Base-by-base conservation (phyloP, 768 basidiomycete genomes). In the Dictyophora rubrovolvata region DNA sequence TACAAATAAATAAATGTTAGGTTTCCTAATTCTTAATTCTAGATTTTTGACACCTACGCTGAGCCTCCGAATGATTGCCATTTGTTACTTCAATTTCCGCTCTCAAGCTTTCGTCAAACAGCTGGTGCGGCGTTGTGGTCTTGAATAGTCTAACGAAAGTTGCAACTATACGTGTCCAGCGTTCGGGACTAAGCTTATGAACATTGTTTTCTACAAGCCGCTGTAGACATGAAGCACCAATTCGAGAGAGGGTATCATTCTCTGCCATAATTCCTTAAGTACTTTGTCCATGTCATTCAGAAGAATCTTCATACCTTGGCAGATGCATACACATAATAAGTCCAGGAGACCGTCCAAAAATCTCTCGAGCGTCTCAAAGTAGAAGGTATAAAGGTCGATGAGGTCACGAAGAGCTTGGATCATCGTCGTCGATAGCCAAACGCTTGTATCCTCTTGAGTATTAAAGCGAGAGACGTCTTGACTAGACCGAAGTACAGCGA, bases 391-490 rank as follows among this genome's bases (percentile, higher is more conserved):
- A 20, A 99, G 80, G 68, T 95, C 92, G 60, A 99, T 89, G 62
- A 98, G 78, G 71, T 97, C 89, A 49, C 96, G 84, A 50, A 99
- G 79, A 0, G 96, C 96, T 68, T 97, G 93, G 53, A 98, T 96
- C 89, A 99, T 93, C 1, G 96, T 99, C 14, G 96, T 96, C 22
- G 93, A 97, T 50, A 99, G 72, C 96, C 96, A 99, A 23, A 99
- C 93, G 65, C 93, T 96, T 93, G 98, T 95, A 65, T 98, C 96
- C 68, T 98, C 96, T 66, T 96, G 93, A 5, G 93, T 94, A 69
- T 79, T 89, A 75, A 97, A 98, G 18, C 95, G 81, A 12, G 92
- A 88, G 37, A 95, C 70, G 69, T 96, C 95, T 72, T 93, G 88
- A 64, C 85, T 89, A 16, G 92, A 94, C 66, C 91, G 92, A 46